These are phyloP conservation scores for Zygotorulaspora mrakii DNA, from an alignment of 1,139 yeast genomes.

Conservation along the genomic window DNA sequence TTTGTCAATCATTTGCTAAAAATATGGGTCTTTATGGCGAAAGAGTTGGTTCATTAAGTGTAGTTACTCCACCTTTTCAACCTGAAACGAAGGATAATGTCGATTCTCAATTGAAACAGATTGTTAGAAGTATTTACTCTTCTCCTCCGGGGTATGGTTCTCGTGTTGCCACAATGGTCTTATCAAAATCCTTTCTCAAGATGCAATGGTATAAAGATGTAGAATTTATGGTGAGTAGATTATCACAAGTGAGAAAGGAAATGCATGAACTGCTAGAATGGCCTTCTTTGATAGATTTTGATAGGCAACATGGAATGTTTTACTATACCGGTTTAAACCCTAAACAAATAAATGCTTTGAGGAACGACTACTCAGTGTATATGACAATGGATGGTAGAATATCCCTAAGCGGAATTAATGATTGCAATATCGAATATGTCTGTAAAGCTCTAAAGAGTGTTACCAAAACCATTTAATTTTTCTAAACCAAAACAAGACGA, in stretches of 20 bases:
- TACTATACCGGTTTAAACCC: conserved; percentile 79
- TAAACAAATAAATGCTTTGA: conserved; percentile 66
- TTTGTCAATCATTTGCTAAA: conserved; percentile 92
- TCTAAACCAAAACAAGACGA: background rate
- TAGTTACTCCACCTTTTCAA: conserved; percentile 20
- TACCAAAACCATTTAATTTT: background rate
- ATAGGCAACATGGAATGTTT: conserved; percentile 88
- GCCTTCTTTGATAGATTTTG: conserved; percentile 67
- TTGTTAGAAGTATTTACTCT: conserved; percentile 83
- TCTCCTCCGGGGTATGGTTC: conserved; percentile 96
- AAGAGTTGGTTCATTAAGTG: conserved; percentile 78
- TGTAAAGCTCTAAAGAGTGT: conserved; percentile 27
- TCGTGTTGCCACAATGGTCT: conserved; percentile 73
- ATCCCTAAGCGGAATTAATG: conserved; percentile 86
- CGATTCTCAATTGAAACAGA: conserved; percentile 66
- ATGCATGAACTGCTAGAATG: conserved; percentile 60
- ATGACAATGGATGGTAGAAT: conserved; percentile 88
- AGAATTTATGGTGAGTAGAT: conserved; percentile 69
- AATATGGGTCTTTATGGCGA: conserved; percentile 97
- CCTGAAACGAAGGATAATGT: conserved; percentile 40
- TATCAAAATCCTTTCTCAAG: conserved; percentile 59
- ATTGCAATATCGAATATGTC: conserved; percentile 65
- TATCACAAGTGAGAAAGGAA: conserved; percentile 63
- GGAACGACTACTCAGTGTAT: conserved; percentile 72
- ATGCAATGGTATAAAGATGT: conserved; percentile 78